Evolutionary conservation across 306 rosid species (phyloP).

Genomic region (Rosa rugosa): DNA sequence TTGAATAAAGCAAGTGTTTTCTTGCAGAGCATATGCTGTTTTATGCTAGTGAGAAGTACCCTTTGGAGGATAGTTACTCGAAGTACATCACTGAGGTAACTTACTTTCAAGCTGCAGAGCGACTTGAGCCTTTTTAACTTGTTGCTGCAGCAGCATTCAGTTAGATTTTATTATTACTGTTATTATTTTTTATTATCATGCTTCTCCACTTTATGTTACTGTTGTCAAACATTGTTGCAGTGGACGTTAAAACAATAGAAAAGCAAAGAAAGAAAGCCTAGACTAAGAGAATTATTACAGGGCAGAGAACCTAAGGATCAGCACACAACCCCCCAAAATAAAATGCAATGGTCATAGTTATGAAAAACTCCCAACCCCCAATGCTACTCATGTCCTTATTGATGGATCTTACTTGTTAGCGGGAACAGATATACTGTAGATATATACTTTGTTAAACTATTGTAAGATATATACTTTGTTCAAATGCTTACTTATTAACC

Average conservation of each 20-base stretch:
- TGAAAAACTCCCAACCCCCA: background rate
- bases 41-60: constrained; percentile 97
- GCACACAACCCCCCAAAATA: background rate
- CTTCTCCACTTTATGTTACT: background rate
- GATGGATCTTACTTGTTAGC: background rate
- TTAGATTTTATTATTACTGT: background rate
- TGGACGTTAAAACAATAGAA: background rate
- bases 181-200: background rate
- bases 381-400: background rate
- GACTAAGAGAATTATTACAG: background rate
- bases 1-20: constrained; percentile 10
- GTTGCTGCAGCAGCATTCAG: background rate
- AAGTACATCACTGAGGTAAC: constrained; percentile 82
- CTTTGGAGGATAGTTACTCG: constrained; percentile 88
- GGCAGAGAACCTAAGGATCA: background rate
- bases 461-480: background rate
- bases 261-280: background rate
- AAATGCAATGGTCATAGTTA: background rate
- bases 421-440: background rate
- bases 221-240: background rate
- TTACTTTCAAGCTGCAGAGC: background rate
- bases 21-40: constrained; percentile 93
- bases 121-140: background rate
- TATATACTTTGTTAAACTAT: no score
- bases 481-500: background rate